Base-by-base conservation (phyloP, 148 eudicot genomes). In the Amaranthus hypochondriacus region DNA sequence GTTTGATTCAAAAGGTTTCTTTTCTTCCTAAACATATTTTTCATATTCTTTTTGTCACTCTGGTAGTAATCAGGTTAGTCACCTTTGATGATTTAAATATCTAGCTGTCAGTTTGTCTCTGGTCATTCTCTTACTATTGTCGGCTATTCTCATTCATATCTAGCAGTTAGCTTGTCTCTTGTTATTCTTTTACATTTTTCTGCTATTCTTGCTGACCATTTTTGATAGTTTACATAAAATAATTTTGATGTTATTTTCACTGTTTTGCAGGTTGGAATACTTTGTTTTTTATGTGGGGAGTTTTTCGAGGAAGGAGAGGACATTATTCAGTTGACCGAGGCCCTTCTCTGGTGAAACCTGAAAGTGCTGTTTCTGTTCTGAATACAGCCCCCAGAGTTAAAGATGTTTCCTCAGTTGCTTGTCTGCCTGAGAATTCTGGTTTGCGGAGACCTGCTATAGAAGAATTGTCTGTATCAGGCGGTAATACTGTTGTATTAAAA, bases 221-320 rank as follows among this genome's bases (percentile, higher is more conserved):
- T 6, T 66, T 14, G 69, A 4, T 47, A 12, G 56, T 66, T 73
- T 21, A 61, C 59, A 12, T 15, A 47, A 21, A 62, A 9, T 51
- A 70, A 7, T 48, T 39, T 28, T 61, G 76, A 68, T 62, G 47
- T 56, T 48, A 53, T 49, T 63, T 48, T 65, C 10, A 57, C 51
- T 67, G 7, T 69, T 28, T 68, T 75, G 75, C 90, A 94, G 98
- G 98, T 82, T 94, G 98, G 98, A 94, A 94, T 84, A 84, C 71
- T 76, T 61, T 94, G 70, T 88, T 82, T 76, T 94, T 88, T 77
- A 82, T 94, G 53, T 94, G 98, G 98, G 98, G 96, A 52, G 92
- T 94, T 43, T 88, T 94, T 69, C 86, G 90, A 78, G 92, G 86
- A 69, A 86, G 85, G 83, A 89, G 66, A 66, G 77, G 54, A 56